Conservation (phyloP, 176 grass and related monocot genomes). For the Musa troglodytarum region DNA sequence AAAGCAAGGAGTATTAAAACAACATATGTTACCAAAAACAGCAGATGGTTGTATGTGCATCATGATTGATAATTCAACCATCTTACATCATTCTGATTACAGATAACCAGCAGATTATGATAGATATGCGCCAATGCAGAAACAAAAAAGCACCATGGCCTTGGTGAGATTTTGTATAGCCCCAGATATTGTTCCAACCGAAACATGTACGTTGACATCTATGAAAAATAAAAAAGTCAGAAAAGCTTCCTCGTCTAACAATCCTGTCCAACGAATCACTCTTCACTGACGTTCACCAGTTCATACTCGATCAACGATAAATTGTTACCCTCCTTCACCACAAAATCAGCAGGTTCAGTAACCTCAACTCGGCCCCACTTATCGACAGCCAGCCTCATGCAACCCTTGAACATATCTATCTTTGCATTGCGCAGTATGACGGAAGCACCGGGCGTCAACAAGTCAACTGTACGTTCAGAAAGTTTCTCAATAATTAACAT, state of each 20-base stretch:
- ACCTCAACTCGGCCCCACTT: constrained; percentile 81
- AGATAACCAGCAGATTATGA: background rate
- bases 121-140: background rate
- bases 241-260: background rate
- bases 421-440: constrained; percentile 79
- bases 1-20: too few relatives aligned
- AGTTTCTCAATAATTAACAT: background rate
- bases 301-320: constrained; percentile 83
- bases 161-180: background rate
- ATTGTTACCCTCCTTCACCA: constrained; percentile 79
- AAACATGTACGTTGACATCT: background rate
- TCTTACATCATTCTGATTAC: background rate
- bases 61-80: too few relatives aligned
- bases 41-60: too few relatives aligned
- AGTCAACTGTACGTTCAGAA: constrained; percentile 41
- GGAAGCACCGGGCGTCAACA: constrained; percentile 48
- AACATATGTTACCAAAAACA: too few relatives aligned
- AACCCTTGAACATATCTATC: constrained; percentile 96
- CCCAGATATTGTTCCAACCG: background rate
- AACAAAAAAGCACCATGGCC: background rate
- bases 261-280: constrained; percentile 4
- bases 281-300: constrained; percentile 63
- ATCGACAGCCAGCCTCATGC: constrained; percentile 78
- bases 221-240: background rate
- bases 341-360: constrained; percentile 60